phyloP scores from a whole-genome alignment of 1,139 yeast genomes.

The Taphrina betulina region DNA sequence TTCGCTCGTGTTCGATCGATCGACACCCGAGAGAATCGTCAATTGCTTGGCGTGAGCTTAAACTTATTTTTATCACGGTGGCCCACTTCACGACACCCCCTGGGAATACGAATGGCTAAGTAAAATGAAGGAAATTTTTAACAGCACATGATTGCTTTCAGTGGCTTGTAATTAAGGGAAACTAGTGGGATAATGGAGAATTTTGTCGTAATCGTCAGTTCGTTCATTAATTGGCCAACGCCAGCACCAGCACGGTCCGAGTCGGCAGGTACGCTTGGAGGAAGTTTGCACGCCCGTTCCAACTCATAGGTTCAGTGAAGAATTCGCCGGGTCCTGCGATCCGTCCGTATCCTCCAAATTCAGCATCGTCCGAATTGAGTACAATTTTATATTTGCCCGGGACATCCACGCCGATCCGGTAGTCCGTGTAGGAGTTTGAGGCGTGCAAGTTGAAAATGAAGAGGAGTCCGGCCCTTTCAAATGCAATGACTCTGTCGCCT shows the following conservation, averaged over 20 bases:
- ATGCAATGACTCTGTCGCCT: slow-evolving; percentile 79
- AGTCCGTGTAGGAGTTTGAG: slow-evolving; percentile 68
- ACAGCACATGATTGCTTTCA: too few species aligned
- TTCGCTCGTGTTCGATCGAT: too few species aligned
- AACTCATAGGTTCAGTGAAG: slow-evolving; percentile 67
- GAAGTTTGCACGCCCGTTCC: slow-evolving; percentile 79
- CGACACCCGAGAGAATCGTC: too few species aligned
- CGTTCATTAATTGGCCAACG: slow-evolving; percentile 41
- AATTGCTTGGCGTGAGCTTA: too few species aligned
- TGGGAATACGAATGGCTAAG: too few species aligned
- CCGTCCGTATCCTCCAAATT: slow-evolving; percentile 79
- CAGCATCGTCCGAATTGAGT: slow-evolving; percentile 64
- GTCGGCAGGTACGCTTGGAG: slow-evolving; percentile 79
- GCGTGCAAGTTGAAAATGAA: slow-evolving; percentile 91
- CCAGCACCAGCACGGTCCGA: slow-evolving; percentile 75
- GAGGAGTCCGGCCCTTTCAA: slow-evolving; percentile 80
- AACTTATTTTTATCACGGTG: too few species aligned
- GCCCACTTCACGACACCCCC: too few species aligned
- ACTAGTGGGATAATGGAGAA: too few species aligned
- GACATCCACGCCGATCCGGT: slow-evolving; percentile 79
- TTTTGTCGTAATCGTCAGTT: too few species aligned
- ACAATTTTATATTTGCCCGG: slow-evolving; percentile 76
- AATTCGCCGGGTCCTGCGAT: slow-evolving; percentile 56
- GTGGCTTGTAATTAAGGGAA: too few species aligned
- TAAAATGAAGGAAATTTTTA: too few species aligned